Base-by-base conservation (phyloP, 2,329 filamentous ascomycete species). In the Paecilomyces sp. region DNA sequence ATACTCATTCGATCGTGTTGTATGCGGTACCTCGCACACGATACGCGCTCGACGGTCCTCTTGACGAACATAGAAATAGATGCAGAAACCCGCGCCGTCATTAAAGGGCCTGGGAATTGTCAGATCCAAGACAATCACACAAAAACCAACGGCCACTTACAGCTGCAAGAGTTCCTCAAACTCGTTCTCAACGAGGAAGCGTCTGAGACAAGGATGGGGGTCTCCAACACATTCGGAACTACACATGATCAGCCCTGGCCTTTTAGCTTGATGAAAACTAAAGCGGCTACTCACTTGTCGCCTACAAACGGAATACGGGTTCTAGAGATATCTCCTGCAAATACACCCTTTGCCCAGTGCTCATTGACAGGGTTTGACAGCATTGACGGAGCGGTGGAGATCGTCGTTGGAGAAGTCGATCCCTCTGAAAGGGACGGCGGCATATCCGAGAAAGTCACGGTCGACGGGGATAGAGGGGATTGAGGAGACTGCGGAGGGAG, bases 1-100 rank as follows among this genome's bases (percentile, higher is more conserved):
- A 58, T 77, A 74, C 47, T 78, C 74, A n/a, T 72, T 76, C 4
- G 73, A 70, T 50, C 75, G 72, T 24, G 64, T 65, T 2, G 71
- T 64, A 57, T 78, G 77, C 34, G 76, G 74, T 1, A 78, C 74
- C 58, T 81, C 77, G 67, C 83, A 81, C 5, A 85, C 69, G 11
- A 87, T 81, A 28, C 83, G 78, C 24, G 79, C 79, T 55, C 82
- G 80, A 58, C 77, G 71, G 63, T 86, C 83, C 0, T 68, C 65
- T 9, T 78, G 72, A 12, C 83, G 77, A 65, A 81, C 77, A 63
- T 82, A 85, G n/a, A 83, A 77, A 50, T 75, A 74, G 18, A 82
- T 74, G 47, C 71, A 76, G 22, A 83, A 73, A 36, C 79, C 73
- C 4, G 71, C 67, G 4, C 68, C 77, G 50, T 74, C 74, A 41